Evolutionary conservation across 2,329 filamentous ascomycete species (phyloP), one percentile per base, ranked within the genome.

Genomic region (Colletotrichum agaves): DNA sequence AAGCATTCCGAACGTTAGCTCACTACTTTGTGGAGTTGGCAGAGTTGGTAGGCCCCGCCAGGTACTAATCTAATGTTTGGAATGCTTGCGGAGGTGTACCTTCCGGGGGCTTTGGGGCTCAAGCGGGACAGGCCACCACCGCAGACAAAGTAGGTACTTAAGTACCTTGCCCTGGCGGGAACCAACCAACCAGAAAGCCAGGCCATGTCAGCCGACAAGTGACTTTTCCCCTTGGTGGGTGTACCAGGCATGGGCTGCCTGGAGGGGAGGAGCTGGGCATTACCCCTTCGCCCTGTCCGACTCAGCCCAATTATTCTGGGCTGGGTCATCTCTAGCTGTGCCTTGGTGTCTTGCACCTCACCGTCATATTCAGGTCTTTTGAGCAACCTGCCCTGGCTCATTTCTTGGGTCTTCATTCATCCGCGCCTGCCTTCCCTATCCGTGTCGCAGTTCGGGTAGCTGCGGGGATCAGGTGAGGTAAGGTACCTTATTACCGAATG

Each of bases 181-280:
- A 19, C 23, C 61, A 57, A 59, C 65, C 65, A 68, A 68, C 47
- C 61, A 68, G 63, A 27, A 8, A 11, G 61, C 47, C 37, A 60
- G 41, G 19, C 41, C 65, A 47, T 65, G 65, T 56, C 65, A 65
- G 61, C 61, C 61, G 33, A 61, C 61, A 33, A 64, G 47, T 68
- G 64, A 67, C 64, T 60, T 65, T 65, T 55, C 55, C 50, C 65
- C 65, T 61, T 65, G 53, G 60, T 68, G 63, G 27, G 11, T 37
- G 39, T 15, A 27, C 23, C 23, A 23, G 44, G 19, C 37, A 19
- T 31, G 33, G 41, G 27, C 41, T 33, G 61, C 43, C 50, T 23
- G 31, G 50, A 58, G 27, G 44, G 50, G 50, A 57, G 37, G 46
- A 39, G 57, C 67, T 17, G 66, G 56, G 66, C 57, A 67, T 44